phyloP scores from a whole-genome alignment of 345 rosid species.

The Eucalyptus erythrocorys region DNA sequence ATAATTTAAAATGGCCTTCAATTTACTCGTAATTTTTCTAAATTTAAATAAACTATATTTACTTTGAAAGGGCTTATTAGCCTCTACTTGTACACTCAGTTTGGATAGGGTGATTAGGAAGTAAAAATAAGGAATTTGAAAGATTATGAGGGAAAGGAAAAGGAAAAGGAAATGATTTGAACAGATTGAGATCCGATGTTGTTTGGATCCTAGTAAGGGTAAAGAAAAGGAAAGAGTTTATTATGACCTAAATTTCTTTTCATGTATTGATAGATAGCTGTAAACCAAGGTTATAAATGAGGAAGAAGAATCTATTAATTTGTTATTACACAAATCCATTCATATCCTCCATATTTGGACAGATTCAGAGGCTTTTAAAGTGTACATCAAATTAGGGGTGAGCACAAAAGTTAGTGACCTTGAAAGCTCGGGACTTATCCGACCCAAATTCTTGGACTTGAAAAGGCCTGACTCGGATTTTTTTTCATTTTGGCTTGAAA shows the following conservation, averaged over 20 bases:
- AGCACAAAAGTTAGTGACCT: neutral
- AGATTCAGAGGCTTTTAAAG: neutral
- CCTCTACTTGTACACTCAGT: neutral
- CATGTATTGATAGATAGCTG: neutral
- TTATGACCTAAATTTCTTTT: neutral
- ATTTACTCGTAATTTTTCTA: neutral
- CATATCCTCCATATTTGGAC: neutral
- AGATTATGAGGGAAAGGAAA: neutral
- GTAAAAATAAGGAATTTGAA: neutral
- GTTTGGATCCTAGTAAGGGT: neutral
- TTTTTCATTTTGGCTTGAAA: no score
- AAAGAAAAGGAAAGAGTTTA: neutral
- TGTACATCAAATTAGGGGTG: neutral
- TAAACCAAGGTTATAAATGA: neutral
- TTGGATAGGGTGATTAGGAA: accelerated
- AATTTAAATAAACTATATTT: neutral
- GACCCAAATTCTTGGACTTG: neutral
- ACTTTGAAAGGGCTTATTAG: neutral
- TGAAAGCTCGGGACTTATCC: neutral
- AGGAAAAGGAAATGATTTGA: no score
- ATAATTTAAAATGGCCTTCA: no score
- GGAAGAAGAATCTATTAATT: neutral
- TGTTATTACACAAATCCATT: neutral
- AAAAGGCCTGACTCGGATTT: neutral
- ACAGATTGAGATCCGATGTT: neutral